A percentile compares a stretch with the other conserved stretches of the same genome.
These are phyloP conservation scores for Bruguiera parviflora DNA, from an alignment of 345 rosid species.

Conservation along the genomic window DNA sequence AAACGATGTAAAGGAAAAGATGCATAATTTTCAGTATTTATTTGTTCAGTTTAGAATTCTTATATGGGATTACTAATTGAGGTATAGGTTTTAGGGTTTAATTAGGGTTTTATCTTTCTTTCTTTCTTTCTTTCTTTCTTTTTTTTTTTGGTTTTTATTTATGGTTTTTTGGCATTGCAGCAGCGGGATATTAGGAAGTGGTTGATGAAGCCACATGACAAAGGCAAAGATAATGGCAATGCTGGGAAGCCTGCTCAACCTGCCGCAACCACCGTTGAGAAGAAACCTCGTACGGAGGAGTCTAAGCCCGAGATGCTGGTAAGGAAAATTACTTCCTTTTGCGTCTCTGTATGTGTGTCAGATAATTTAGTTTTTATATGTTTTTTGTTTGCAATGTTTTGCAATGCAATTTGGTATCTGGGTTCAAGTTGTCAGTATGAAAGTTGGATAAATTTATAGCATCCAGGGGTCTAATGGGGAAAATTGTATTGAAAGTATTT, in stretches of 20 bases:
- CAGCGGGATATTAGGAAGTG: conserved; percentile 90
- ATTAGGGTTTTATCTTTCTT: not conserved
- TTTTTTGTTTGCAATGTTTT: not conserved
- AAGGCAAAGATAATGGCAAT: conserved; percentile 42
- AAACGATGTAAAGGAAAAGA: too few species aligned
- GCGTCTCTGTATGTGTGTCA: not conserved
- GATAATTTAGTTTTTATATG: not conserved
- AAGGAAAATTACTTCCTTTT: conserved; percentile 15
- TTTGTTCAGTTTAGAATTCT: too few species aligned
- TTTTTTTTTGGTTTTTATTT: not conserved
- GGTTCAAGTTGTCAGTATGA: not conserved
- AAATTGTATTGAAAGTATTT: not conserved
- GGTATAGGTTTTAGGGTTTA: not conserved
- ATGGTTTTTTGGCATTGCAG: conserved; percentile 39
- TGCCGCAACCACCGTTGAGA: conserved; percentile 33
- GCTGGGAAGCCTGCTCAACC: conserved; percentile 38
- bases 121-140: not conserved
- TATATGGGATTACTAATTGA: not conserved
- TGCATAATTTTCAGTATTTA: too few species aligned
- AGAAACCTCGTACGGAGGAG: conserved; percentile 17
- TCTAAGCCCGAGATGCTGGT: conserved; percentile 39
- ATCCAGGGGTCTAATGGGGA: too few species aligned
- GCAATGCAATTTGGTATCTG: not conserved
- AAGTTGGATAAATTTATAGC: not conserved
- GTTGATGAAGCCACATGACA: conserved; percentile 93